Conservation (phyloP, 371 early-diverging fungal genomes). For the Apophysomyces elegans region DNA sequence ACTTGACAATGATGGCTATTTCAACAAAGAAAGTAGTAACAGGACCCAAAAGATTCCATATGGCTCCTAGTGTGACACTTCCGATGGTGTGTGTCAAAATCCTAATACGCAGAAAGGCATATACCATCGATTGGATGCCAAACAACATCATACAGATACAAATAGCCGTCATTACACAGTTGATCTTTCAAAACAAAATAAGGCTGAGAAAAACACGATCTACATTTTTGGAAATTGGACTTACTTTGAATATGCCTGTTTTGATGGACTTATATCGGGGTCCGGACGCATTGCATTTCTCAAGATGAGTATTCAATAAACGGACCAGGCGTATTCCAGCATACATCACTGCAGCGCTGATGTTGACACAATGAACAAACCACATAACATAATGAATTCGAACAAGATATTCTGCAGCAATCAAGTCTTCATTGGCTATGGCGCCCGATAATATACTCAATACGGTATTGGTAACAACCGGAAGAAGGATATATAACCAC, state of each 20-base stretch:
- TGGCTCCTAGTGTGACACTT: constrained; percentile 23
- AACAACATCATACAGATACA: constrained; percentile 28
- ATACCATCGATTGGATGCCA: constrained; percentile 30
- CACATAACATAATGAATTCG: constrained; percentile 46
- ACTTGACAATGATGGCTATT: constrained; percentile 35
- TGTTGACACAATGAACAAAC: constrained; percentile 41
- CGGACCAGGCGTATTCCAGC: constrained; percentile 40
- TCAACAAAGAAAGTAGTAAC: constrained; percentile 27
- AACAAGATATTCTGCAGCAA: constrained; percentile 33
- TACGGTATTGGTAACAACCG: constrained; percentile 42
- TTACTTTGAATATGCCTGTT: constrained; percentile 47
- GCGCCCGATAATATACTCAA: constrained; percentile 47
- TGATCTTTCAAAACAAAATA: constrained; percentile 14
- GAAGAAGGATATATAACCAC: constrained; percentile 34
- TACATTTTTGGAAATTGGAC: neutral
- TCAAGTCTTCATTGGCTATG: constrained; percentile 29
- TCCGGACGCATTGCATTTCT: constrained; percentile 34
- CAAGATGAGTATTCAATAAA: constrained; percentile 35
- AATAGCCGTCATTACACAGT: constrained; percentile 24
- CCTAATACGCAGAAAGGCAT: constrained; percentile 31
- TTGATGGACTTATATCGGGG: constrained; percentile 43
- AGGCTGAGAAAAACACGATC: neutral
- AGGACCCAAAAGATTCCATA: constrained; percentile 34
- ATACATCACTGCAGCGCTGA: constrained; percentile 35
- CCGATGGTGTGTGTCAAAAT: constrained; percentile 30